Conservation (phyloP, 2,329 filamentous ascomycete genomes). For the Madurella fahalii region DNA sequence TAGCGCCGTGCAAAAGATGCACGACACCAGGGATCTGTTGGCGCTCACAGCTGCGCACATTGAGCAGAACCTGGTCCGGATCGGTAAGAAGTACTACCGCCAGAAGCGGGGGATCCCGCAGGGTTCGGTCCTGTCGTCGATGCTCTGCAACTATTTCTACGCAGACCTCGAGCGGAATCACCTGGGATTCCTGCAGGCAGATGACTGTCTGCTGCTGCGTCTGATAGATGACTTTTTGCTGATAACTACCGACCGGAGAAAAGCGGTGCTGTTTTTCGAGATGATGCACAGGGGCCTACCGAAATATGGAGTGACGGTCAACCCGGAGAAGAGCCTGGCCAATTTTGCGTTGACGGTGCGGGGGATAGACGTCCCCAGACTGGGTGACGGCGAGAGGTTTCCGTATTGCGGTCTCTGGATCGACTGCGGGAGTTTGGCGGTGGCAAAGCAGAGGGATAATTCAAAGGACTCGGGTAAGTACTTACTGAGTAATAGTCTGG, state of each 20-base stretch:
- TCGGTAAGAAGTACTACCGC: constrained; percentile 83
- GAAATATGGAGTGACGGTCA: constrained; percentile 76
- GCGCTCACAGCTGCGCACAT: constrained; percentile 75
- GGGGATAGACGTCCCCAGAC: constrained; percentile 47
- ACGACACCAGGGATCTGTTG: constrained; percentile 58
- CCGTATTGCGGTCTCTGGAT: constrained; percentile 86
- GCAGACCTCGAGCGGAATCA: constrained; percentile 70
- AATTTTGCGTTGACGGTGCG: constrained; percentile 70
- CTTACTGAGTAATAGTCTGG: no score
- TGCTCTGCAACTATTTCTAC: constrained; percentile 95
- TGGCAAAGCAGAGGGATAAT: constrained; percentile 63
- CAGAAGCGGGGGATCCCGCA: constrained; percentile 90
- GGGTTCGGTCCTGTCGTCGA: constrained; percentile 80
- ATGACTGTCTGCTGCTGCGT: constrained; percentile 60
- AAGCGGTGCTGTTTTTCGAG: constrained; percentile 69
- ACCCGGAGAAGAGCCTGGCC: constrained; percentile 71
- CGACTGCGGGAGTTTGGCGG: constrained; percentile 67
- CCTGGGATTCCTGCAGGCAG: constrained; percentile 51
- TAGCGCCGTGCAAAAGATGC: constrained; percentile 53
- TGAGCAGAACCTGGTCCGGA: constrained; percentile 77
- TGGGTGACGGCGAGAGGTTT: constrained; percentile 50
- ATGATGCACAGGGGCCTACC: constrained; percentile 76
- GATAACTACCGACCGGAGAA: constrained; percentile 64
- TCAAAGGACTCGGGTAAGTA: constrained; percentile 47
- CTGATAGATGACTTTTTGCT: constrained; percentile 92